phyloP scores from a whole-genome alignment of 2,329 filamentous ascomycete species.

The Teratosphaeria zuluensis region DNA sequence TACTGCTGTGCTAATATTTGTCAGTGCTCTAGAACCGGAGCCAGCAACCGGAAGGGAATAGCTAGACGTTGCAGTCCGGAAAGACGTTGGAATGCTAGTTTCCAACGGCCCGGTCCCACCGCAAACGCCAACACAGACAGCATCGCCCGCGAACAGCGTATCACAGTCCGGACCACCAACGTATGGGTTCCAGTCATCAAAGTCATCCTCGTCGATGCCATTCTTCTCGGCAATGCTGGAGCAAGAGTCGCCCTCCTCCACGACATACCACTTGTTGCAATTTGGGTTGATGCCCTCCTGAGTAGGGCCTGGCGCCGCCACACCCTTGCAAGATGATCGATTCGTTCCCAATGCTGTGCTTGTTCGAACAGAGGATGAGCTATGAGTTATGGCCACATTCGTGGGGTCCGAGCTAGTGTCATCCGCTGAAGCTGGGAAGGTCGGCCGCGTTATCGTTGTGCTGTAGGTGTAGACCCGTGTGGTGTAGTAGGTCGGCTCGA shows the following conservation, averaged over 20 bases:
- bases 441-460: background rate
- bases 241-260: constrained; percentile 16
- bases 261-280: constrained; percentile 19
- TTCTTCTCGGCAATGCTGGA: constrained; percentile 10
- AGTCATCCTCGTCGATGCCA: constrained; percentile 11
- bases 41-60: background rate
- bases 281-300: constrained; percentile 14
- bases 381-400: background rate
- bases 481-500: background rate
- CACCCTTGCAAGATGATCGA: constrained; percentile 3
- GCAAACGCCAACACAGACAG: background rate
- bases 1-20: background rate
- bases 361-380: background rate
- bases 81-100: background rate
- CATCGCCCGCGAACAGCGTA: background rate
- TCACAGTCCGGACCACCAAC: background rate
- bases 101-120: background rate
- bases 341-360: background rate
- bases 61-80: background rate
- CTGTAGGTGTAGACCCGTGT: background rate
- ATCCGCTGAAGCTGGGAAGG: background rate
- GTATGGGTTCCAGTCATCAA: constrained; percentile 18
- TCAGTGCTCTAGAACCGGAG: background rate
- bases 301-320: constrained; percentile 14
- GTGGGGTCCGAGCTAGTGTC: background rate